Evolutionary conservation across 495 filamentous ascomycete species (phyloP).

Genomic region (Bryoglossum gracile): DNA sequence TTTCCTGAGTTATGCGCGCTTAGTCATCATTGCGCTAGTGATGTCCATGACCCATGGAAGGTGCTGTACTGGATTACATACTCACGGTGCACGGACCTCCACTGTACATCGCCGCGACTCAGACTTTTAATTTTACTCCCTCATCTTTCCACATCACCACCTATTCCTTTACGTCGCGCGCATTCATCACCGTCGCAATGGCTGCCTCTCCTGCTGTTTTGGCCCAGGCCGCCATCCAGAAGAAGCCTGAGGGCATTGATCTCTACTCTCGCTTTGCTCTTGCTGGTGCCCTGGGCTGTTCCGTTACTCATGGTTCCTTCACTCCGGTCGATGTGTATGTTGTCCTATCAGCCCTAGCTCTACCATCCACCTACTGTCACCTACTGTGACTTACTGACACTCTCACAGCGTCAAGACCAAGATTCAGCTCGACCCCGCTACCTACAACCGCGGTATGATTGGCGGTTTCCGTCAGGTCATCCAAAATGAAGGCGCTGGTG

Average conservation of each 20-base stretch:
- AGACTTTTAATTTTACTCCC: too few relatives aligned
- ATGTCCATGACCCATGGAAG: too few relatives aligned
- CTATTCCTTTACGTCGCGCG: neutral
- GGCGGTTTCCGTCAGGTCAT: constrained; percentile 82
- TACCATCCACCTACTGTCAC: constrained; percentile 5
- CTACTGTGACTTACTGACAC: too few relatives aligned
- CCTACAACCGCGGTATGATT: constrained; percentile 85
- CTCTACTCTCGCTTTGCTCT: constrained; percentile 61
- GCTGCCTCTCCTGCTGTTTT: neutral
- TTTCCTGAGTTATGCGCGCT: too few relatives aligned
- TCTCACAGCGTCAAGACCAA: constrained; percentile 78
- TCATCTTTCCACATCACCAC: too few relatives aligned
- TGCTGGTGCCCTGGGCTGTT: constrained; percentile 77
- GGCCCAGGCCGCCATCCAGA: neutral
- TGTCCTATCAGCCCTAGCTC: neutral
- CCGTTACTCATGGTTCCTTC: constrained; percentile 72
- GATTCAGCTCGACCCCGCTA: constrained; percentile 85
- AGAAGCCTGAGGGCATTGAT: constrained; percentile 25
- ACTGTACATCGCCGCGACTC: too few relatives aligned
- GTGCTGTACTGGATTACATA: too few relatives aligned
- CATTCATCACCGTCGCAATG: neutral
- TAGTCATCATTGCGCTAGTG: too few relatives aligned
- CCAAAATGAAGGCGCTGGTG: constrained; percentile 76
- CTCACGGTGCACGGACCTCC: too few relatives aligned
- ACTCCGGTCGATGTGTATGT: constrained; percentile 87